Base-by-base conservation (phyloP, 805 yeast genomes). In the Candida suzukii region DNA sequence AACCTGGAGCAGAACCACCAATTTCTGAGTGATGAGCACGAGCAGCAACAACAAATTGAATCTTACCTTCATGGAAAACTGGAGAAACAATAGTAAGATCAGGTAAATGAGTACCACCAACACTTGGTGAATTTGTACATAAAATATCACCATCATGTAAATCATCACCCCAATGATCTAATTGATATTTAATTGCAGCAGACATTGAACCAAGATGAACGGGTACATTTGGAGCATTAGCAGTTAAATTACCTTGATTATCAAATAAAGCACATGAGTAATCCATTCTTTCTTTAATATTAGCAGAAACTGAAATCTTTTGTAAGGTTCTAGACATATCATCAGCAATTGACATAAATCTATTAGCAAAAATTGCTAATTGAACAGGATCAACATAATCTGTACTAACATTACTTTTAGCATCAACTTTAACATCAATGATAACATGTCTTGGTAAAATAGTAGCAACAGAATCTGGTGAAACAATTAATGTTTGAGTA, bases 1-100 rank as follows among this genome's bases (percentile, higher is more conserved):
- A 83, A 1, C 97, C 97, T 0, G 96, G 95, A 26, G 87, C 64
- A 43, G 82, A 76, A 12, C 95, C 95, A 16, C 97, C 97, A 54
- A 91, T 90, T 61, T 90, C 98, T 5, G 96, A 90, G 63, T 91
- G 97, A 62, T 90, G 98, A 2, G 96, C 97, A 48, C 97, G 71
- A 0, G 95, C 82, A 0, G 97, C 97, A 12, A 87, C 88, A 69
- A 87, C 91, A 58, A 90, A 90, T 21, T 87, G 74, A 31, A 87
- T 72, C 40, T 67, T 59, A 6, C 68, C 73, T 31, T 68, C 68
- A 17, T 75, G 67, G 55, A 87, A 83, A 1, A 88, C 88, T 0
- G 98, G 98, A 0, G 96, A 84, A 35, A 91, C 81, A 13, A 90
- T 95, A 0, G 97, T 90, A 47, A 90, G 87, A 63, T 86, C 95